Conservation (phyloP, 805 yeast species). For the Barnettozyma pratensis region DNA sequence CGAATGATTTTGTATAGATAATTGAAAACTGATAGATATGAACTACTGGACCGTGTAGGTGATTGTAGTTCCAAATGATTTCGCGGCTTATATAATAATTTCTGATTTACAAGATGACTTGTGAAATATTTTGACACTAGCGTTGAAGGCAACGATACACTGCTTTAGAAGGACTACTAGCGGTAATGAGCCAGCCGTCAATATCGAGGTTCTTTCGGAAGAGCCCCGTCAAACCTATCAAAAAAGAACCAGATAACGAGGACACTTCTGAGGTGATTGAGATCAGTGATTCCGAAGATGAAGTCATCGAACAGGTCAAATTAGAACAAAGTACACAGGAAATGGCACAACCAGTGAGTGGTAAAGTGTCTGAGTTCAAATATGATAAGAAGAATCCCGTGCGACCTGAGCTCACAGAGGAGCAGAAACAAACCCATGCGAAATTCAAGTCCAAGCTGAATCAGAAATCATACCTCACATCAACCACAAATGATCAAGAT, state of each 20-base stretch:
- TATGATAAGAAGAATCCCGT: background rate
- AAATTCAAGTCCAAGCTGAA: slow-evolving; percentile 2
- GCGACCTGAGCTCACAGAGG: background rate
- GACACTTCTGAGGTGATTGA: background rate
- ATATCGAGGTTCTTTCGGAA: slow-evolving; percentile 4
- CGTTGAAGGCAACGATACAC: too few relatives aligned
- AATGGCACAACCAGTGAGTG: background rate
- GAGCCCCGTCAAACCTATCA: background rate
- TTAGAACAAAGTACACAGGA: background rate
- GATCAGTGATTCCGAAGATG: background rate
- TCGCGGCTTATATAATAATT: too few relatives aligned
- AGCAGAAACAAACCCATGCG: background rate
- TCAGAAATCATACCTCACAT: background rate
- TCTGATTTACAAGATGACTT: too few relatives aligned
- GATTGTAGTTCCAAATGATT: too few relatives aligned
- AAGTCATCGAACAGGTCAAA: background rate
- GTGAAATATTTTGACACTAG: too few relatives aligned
- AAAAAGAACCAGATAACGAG: background rate
- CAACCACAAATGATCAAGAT: background rate
- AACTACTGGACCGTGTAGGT: background rate
- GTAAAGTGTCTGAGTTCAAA: background rate
- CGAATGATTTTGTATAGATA: slow-evolving; percentile 6
- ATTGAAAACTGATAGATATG: background rate
- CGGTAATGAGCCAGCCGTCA: background rate
- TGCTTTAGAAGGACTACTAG: too few relatives aligned